phyloP scores from a whole-genome alignment of 305 asterid genomes.

The Fraxinus sp. region DNA sequence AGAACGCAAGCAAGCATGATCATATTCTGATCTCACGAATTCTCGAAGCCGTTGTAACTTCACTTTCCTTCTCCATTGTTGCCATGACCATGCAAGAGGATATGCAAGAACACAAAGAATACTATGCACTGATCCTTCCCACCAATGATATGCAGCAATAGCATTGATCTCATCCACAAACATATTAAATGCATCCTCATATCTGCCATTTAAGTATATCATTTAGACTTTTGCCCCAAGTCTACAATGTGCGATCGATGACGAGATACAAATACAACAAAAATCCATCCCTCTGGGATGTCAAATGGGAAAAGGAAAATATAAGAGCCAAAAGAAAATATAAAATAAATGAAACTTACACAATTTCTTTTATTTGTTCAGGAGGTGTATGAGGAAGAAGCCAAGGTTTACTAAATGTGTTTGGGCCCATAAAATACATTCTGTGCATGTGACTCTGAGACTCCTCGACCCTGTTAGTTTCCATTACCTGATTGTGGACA shows the following conservation, averaged over 20 bases:
- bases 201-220: constrained; percentile 53
- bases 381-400: constrained; percentile 97
- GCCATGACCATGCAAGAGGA: constrained; percentile 99
- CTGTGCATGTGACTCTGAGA: constrained; percentile 97
- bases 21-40: constrained; percentile 94
- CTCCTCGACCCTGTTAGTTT: constrained; percentile 95
- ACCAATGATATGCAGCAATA: constrained; percentile 94
- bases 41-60: constrained; percentile 91
- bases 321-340: constrained; percentile 16
- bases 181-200: constrained; percentile 83
- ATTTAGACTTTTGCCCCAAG: constrained; percentile 14
- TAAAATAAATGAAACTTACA: constrained; percentile 53
- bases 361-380: constrained; percentile 82
- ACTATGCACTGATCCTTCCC: constrained; percentile 96
- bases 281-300: constrained; percentile 1
- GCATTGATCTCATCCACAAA: constrained; percentile 94
- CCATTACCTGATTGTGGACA: constrained; percentile 73
- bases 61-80: constrained; percentile 90
- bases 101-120: constrained; percentile 78
- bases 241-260: constrained; percentile 6
- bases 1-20: constrained; percentile 98
- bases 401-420: constrained; percentile 96
- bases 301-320: constrained; percentile 11
- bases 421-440: constrained; percentile 90
- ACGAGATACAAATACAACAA: constrained; percentile 10